Evolutionary conservation across 2,329 filamentous ascomycete species (phyloP).

Genomic region (Ascochyta pisi): DNA sequence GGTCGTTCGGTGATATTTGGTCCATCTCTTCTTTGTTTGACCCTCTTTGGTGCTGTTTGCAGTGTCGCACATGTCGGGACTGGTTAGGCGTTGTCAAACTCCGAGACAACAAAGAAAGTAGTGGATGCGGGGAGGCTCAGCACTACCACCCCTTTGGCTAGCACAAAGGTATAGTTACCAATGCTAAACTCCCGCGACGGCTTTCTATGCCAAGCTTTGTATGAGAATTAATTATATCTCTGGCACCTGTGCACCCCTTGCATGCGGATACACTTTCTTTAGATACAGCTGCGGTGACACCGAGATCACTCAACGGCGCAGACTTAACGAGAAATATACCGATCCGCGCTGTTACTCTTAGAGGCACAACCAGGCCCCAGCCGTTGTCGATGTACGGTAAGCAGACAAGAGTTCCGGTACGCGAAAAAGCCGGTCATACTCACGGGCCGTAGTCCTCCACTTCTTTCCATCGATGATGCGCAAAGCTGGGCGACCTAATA

Average conservation of each 20-base stretch:
- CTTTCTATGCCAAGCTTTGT: neutral
- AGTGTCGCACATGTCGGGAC: conserved; percentile 2
- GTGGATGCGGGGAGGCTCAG: conserved; percentile 9
- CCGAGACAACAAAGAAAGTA: conserved; percentile 13
- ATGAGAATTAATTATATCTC: conserved; percentile 1
- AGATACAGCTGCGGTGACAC: neutral
- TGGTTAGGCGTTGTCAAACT: conserved; percentile 13
- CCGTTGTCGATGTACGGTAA: no score
- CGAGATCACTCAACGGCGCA: no score
- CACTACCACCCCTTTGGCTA: conserved; percentile 4
- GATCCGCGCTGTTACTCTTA: no score
- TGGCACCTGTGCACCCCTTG: neutral
- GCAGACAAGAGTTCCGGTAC: no score
- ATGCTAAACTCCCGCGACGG: neutral
- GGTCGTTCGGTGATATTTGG: conserved; percentile 6
- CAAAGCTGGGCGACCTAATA: no score
- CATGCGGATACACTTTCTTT: neutral
- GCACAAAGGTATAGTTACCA: conserved; percentile 2
- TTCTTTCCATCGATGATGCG: no score
- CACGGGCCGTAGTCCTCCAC: no score
- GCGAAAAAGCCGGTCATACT: no score
- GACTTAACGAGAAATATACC: no score
- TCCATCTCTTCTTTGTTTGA: conserved; percentile 13
- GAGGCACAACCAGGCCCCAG: no score
- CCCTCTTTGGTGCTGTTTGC: conserved; percentile 3